Conservation (phyloP, 805 yeast genomes). For the Candida parachauliodes region DNA sequence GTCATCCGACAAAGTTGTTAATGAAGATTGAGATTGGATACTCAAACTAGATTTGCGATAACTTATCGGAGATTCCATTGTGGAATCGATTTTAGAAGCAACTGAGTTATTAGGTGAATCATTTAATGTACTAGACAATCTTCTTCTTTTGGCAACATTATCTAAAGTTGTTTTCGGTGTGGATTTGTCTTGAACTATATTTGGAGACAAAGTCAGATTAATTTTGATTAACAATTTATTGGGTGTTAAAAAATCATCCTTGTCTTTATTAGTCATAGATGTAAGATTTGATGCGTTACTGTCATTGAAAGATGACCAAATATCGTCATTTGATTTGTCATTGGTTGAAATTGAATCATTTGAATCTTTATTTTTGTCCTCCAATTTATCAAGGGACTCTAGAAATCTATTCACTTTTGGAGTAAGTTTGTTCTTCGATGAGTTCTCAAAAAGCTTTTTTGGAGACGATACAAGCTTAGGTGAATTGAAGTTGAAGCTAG, state of each 20-base stretch:
- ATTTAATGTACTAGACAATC: slow-evolving; percentile 11
- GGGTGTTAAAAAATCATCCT: slow-evolving; percentile 29
- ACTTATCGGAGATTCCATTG: slow-evolving; percentile 24
- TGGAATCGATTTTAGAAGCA: slow-evolving; percentile 33
- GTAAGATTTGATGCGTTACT: slow-evolving; percentile 17
- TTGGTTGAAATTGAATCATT: slow-evolving; percentile 2
- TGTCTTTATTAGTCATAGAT: slow-evolving; percentile 17
- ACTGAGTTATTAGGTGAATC: slow-evolving; percentile 34
- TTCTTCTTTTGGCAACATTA: slow-evolving; percentile 12
- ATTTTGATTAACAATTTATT: slow-evolving; percentile 17
- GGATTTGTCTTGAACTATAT: slow-evolving; percentile 1
- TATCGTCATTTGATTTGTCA: slow-evolving; percentile 17
- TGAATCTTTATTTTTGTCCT: not conserved
- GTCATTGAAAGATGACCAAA: slow-evolving; percentile 27
- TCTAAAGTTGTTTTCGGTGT: slow-evolving; percentile 2
- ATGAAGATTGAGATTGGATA: not conserved
- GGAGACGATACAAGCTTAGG: slow-evolving; percentile 33
- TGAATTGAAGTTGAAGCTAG: slow-evolving; percentile 38
- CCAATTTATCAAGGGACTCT: slow-evolving; percentile 4
- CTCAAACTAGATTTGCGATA: slow-evolving; percentile 10
- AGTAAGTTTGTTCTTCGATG: slow-evolving; percentile 14
- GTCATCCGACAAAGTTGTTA: slow-evolving; percentile 12
- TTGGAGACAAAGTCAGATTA: not conserved
- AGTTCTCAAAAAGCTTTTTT: slow-evolving; percentile 29
- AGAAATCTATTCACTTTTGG: slow-evolving; percentile 5